Conservation (phyloP, 2,329 filamentous ascomycete species). For the Fusarium sp. region DNA sequence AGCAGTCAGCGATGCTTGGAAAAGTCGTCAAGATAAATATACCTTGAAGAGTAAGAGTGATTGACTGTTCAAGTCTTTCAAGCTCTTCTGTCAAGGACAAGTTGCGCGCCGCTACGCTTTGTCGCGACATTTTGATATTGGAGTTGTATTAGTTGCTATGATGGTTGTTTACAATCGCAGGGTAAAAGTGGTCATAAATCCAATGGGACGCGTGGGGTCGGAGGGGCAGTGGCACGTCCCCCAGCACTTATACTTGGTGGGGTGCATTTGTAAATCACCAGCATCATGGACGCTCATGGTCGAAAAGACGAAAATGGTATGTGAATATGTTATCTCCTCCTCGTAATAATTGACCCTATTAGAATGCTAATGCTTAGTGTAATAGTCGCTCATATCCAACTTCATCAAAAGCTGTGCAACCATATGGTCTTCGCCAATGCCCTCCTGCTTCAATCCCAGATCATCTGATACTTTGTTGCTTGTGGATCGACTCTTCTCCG, state of each 20-base stretch:
- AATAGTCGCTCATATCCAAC: constrained; percentile 79
- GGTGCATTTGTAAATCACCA: not conserved
- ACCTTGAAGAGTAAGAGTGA: constrained; percentile 95
- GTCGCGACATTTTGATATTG: constrained; percentile 60
- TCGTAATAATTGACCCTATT: not conserved
- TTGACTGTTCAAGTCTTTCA: constrained; percentile 95
- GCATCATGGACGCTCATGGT: not conserved
- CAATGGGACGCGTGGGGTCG: constrained; percentile 32
- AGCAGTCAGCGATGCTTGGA: constrained; percentile 1
- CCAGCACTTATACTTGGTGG: not conserved
- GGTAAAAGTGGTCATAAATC: not conserved
- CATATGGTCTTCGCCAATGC: constrained; percentile 64
- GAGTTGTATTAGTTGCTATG: constrained; percentile 6
- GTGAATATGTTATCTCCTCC: not conserved
- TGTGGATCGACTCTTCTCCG: constrained; percentile 67
- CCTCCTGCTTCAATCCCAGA: constrained; percentile 53
- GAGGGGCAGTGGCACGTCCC: constrained; percentile 23
- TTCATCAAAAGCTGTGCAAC: constrained; percentile 76
- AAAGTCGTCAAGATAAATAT: constrained; percentile 15
- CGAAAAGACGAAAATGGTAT: not conserved
- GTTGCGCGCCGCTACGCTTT: constrained; percentile 62
- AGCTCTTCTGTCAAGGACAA: constrained; percentile 93
- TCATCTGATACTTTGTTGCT: constrained; percentile 50
- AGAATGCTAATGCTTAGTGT: constrained; percentile 53
- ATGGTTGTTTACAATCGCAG: constrained; percentile 19